Conservation (phyloP, 805 yeast species). For the Metschnikowia hibisci region DNA sequence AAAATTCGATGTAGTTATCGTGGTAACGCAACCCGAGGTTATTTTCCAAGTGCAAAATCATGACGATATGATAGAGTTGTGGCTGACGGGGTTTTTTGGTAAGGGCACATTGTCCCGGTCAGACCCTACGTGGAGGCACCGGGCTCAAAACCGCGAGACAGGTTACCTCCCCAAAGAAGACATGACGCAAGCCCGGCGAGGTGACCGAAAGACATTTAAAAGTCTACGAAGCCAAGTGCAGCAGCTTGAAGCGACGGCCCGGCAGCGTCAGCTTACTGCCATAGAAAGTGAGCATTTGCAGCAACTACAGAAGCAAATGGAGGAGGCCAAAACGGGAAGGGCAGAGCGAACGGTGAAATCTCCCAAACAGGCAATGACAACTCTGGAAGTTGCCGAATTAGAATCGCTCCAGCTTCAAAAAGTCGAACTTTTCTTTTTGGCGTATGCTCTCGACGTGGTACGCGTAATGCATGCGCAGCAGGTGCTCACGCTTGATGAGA, state of each 20-base stretch:
- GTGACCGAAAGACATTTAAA: constrained; percentile 70
- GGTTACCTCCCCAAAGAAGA: constrained; percentile 59
- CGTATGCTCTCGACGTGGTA: constrained; percentile 51
- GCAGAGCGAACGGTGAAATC: not conserved
- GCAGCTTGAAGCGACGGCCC: constrained; percentile 48
- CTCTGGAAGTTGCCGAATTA: constrained; percentile 12
- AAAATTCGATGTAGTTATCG: constrained; percentile 21
- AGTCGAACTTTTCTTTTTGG: constrained; percentile 68
- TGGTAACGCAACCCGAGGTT: constrained; percentile 15
- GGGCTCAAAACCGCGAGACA: constrained; percentile 40
- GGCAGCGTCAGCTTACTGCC: constrained; percentile 24
- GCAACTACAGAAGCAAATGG: constrained; percentile 10
- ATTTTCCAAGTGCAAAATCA: constrained; percentile 41
- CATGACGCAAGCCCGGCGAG: constrained; percentile 66
- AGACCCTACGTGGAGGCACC: constrained; percentile 85
- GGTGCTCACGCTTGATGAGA: constrained; percentile 18
- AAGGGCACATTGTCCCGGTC: constrained; percentile 86
- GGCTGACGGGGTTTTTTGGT: constrained; percentile 91
- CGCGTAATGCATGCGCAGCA: constrained; percentile 23
- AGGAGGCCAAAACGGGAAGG: not conserved
- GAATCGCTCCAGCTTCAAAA: constrained; percentile 69
- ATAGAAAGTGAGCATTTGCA: constrained; percentile 26
- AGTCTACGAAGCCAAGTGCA: constrained; percentile 49
- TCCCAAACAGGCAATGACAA: not conserved
- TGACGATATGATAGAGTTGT: constrained; percentile 52